Percentiles rank a stretch among this genome's conserved stretches.
Conservation (phyloP, 495 filamentous ascomycete species). For the Hypoxylon perforatum region DNA sequence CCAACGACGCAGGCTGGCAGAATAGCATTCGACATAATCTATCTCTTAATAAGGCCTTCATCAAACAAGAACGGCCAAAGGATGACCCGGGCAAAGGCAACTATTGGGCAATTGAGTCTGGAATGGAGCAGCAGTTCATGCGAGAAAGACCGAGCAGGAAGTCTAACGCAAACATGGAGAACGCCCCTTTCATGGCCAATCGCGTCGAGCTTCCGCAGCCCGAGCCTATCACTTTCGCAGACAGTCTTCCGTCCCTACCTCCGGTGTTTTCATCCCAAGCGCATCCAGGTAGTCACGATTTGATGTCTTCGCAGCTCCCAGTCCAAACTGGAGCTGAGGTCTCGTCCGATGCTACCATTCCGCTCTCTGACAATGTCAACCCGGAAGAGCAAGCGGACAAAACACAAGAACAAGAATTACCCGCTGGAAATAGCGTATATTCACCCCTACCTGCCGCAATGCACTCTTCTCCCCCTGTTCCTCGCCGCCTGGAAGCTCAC, state of each 20-base stretch:
- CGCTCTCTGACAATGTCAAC: constrained; percentile 78
- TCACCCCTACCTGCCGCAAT: constrained; percentile 65
- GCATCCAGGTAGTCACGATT: constrained; percentile 19
- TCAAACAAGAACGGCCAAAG: constrained; percentile 95
- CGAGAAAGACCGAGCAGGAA: constrained; percentile 79
- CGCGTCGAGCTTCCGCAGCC: constrained; percentile 53
- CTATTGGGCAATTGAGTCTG: constrained; percentile 94
- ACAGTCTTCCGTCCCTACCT: constrained; percentile 49
- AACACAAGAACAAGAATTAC: constrained; percentile 59
- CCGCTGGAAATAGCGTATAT: constrained; percentile 68
- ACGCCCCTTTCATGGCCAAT: constrained; percentile 59
- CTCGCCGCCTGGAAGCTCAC: constrained; percentile 68
- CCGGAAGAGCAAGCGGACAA: constrained; percentile 70
- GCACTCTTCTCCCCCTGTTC: constrained; percentile 90
- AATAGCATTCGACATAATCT: constrained; percentile 99
- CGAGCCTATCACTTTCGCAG: constrained; percentile 42
- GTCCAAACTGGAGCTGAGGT: constrained; percentile 63
- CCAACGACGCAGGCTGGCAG: constrained; percentile 90
- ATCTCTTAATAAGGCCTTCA: constrained; percentile 96
- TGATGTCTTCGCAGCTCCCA: constrained; percentile 38
- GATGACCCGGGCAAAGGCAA: constrained; percentile 99
- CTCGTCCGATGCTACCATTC: constrained; percentile 95
- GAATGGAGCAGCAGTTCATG: constrained; percentile 86
- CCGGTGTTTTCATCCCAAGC: constrained; percentile 42
- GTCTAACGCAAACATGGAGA: constrained; percentile 52